A percentile compares a stretch with the other conserved stretches of the same genome.
phyloP scores from a whole-genome alignment of 108 stramenopile species.

The Aurantiochytrium sp. region DNA sequence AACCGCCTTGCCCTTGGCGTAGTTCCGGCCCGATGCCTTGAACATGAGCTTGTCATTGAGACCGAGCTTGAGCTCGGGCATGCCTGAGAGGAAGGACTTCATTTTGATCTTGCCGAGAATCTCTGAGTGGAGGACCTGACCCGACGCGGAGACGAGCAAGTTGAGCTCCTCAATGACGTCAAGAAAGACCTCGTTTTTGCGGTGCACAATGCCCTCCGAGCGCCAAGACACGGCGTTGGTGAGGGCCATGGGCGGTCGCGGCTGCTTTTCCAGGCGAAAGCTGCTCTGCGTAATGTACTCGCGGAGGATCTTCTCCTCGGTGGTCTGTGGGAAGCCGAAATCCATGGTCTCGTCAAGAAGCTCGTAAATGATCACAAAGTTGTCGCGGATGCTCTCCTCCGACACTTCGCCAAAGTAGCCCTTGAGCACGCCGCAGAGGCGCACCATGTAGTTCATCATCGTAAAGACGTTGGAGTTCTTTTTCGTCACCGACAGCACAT shows the following conservation, averaged over 20 bases:
- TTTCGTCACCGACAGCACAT: constrained; percentile 86
- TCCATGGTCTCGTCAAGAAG: constrained; percentile 98
- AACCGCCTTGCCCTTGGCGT: constrained; percentile 72
- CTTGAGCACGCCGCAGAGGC: constrained; percentile 53
- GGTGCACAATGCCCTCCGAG: constrained; percentile 95
- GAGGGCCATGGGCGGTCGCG: constrained; percentile 2
- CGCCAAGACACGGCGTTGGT: constrained; percentile 93
- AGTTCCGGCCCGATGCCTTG: constrained; percentile 71
- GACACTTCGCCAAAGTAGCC: constrained; percentile 95
- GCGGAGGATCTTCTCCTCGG: constrained; percentile 43
- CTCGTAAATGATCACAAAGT: constrained; percentile 98
- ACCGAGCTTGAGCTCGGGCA: constrained; percentile 98
- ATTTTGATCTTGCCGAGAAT: constrained; percentile 83
- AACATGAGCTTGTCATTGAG: constrained; percentile 98
- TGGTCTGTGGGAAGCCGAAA: constrained; percentile 88
- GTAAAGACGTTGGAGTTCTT: constrained; percentile 91
- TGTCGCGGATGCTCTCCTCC: constrained; percentile 96
- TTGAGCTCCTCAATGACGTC: constrained; percentile 99
- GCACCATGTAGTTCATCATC: constrained; percentile 80
- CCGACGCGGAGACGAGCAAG: constrained; percentile 89
- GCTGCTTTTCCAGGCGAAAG: not conserved
- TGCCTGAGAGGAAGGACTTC: constrained; percentile 90
- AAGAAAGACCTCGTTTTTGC: constrained; percentile 98
- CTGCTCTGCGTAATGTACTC: constrained; percentile 77
- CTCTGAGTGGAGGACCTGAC: constrained; percentile 82